A percentile compares a stretch with the other conserved stretches of the same genome.
phyloP scores from a whole-genome alignment of 257 asterid species.

The Asclepias syriaca region DNA sequence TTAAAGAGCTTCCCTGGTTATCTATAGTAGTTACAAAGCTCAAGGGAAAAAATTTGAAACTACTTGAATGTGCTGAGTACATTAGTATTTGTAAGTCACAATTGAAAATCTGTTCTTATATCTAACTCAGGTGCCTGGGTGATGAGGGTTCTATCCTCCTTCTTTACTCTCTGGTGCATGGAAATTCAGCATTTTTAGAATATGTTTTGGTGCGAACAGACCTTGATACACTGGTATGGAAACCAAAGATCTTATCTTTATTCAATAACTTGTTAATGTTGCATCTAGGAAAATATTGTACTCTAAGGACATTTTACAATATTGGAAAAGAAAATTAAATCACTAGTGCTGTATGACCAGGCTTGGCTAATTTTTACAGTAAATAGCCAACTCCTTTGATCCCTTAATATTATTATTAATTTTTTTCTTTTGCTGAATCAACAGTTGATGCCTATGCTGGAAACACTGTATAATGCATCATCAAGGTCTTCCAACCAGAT shows the following conservation, averaged over 20 bases:
- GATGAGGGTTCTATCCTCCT: slow-evolving; percentile 82
- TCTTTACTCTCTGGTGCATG: slow-evolving; percentile 90
- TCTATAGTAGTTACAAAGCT: neutral
- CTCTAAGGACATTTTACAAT: neutral
- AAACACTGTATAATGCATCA: slow-evolving; percentile 82
- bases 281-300: neutral
- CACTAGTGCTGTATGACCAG: neutral
- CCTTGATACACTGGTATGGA: slow-evolving; percentile 90
- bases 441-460: slow-evolving; percentile 96
- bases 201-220: slow-evolving; percentile 98
- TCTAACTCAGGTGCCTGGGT: slow-evolving; percentile 62
- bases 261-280: neutral
- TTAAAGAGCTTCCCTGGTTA: neutral
- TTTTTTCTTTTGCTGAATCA: slow-evolving; percentile 20
- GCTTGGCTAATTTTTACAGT: neutral
- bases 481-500: slow-evolving; percentile 81
- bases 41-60: neutral
- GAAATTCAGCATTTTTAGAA: slow-evolving; percentile 87
- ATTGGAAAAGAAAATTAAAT: neutral
- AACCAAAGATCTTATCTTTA: slow-evolving; percentile 11
- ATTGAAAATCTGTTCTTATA: slow-evolving; percentile 2
- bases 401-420: slow-evolving; percentile 20
- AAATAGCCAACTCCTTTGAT: neutral
- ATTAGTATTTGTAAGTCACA: neutral
- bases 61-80: neutral